phyloP scores from a whole-genome alignment of 805 yeast species.

The Candida tammaniensis region DNA sequence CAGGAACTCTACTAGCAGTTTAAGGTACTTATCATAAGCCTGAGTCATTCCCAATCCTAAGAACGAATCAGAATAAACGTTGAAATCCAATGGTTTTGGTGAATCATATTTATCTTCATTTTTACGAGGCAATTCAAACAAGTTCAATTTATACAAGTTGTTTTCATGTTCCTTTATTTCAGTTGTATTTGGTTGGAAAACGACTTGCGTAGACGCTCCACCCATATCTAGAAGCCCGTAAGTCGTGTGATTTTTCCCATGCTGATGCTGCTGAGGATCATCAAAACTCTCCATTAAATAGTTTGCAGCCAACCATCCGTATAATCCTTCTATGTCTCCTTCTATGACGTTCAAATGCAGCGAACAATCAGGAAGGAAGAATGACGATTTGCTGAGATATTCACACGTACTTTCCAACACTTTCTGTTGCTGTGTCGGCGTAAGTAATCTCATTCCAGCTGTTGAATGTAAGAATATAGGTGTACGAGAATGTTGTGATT shows the following conservation, averaged over 20 bases:
- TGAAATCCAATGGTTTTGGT: conserved; percentile 24
- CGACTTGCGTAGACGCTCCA: conserved; percentile 64
- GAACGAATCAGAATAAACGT: conserved; percentile 54
- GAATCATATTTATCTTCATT: background rate
- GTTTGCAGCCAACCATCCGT: conserved; percentile 66
- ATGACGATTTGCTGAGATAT: conserved; percentile 48
- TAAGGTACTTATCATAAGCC: conserved; percentile 48
- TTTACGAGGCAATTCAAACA: conserved; percentile 32
- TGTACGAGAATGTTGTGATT: conserved; percentile 56
- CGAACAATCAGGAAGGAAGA: conserved; percentile 59
- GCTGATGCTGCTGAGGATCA: conserved; percentile 33
- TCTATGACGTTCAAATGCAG: conserved; percentile 58
- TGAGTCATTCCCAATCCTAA: conserved; percentile 61
- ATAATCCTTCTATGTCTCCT: conserved; percentile 65
- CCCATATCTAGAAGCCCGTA: conserved; percentile 64
- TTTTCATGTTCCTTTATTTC: conserved; percentile 45
- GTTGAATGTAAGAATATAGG: conserved; percentile 71
- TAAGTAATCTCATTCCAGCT: conserved; percentile 62
- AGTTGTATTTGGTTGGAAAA: conserved; percentile 54
- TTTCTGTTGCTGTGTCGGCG: conserved; percentile 47
- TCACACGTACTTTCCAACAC: conserved; percentile 49
- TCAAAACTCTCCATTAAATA: conserved; percentile 48
- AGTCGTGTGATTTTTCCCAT: conserved; percentile 45
- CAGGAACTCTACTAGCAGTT: conserved; percentile 26
- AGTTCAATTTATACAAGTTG: conserved; percentile 43